Base-by-base conservation (phyloP, 1,284 basidiomycete genomes). In the Veloboletus limbatus region DNA sequence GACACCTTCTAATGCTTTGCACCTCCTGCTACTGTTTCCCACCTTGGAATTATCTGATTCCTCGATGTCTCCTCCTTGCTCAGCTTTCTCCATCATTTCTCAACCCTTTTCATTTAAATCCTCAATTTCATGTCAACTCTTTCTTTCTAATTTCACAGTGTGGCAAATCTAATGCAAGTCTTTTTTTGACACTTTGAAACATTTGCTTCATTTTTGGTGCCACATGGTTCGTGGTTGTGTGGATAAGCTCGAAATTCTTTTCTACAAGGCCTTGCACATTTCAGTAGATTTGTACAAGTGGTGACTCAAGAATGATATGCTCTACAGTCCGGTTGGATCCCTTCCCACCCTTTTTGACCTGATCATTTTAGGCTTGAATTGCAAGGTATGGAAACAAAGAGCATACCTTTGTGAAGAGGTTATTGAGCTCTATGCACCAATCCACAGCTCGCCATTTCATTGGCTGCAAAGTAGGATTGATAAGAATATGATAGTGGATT, bases 301-400 rank as follows among this genome's bases (percentile, higher is more conserved):
- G 52, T 3, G 62, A 68, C 35, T 67, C 55, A 0, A 54, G 51
- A 4, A 66, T 43, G 18, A 67, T 66, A 0, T 35, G 40, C 0
- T 54, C 45, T 1, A 59, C 43, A 0, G 55, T 59, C 0, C 34
- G 32, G 24, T 60, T 67, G 2, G 61, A 47, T 5, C 50, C 49
- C 3, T 34, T 33, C 0, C 48, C 30, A 0, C 51, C 51, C 42
- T 57, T 49, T 8, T 27, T 53, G 0, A 54, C 50, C 33, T 50
- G 13, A 8, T n/a, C n/a, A 17, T n/a, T n/a, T n/a, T n/a, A n/a
- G n/a, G n/a, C n/a, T n/a, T n/a, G n/a, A n/a, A n/a, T n/a, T n/a
- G n/a, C n/a, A n/a, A n/a, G n/a, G n/a, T n/a, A n/a, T n/a, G n/a
- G n/a, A n/a, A n/a, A n/a, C n/a, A n/a, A n/a, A n/a, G n/a, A n/a